A percentile compares a stretch with the other conserved stretches of the same genome.
Evolutionary conservation across 805 yeast species (phyloP).

Genomic region (Nakazawaea molendinolei): DNA sequence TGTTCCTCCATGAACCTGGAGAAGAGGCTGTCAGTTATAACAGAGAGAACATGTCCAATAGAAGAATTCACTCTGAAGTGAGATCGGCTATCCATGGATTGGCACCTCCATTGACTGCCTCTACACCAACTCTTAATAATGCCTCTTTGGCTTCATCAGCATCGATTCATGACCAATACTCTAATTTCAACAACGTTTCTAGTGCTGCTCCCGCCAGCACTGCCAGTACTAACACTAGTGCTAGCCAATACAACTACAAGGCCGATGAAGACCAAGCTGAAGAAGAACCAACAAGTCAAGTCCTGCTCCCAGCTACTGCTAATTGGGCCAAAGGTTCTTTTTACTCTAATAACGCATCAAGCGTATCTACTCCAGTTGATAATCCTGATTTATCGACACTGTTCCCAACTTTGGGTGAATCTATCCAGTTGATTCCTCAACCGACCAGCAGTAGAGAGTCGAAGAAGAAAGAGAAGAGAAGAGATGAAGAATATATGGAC

Average conservation of each 20-base stretch:
- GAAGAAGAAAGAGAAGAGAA: conserved; percentile 16
- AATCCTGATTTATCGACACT: conserved; percentile 30
- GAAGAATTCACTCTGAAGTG: conserved; percentile 33
- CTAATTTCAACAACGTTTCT: not conserved
- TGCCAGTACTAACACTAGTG: conserved; percentile 1
- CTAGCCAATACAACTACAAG: conserved; percentile 4
- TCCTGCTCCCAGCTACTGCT: conserved; percentile 56
- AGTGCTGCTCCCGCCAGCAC: not conserved
- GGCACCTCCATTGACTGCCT: conserved; percentile 22
- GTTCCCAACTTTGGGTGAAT: conserved; percentile 52
- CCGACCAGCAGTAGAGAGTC: conserved; percentile 20
- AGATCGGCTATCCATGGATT: conserved; percentile 29
- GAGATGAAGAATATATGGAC: conserved; percentile 1
- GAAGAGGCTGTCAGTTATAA: conserved; percentile 98
- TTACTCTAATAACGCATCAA: conserved; percentile 14
- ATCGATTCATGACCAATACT: conserved; percentile 5
- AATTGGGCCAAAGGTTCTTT: conserved; percentile 47
- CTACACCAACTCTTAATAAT: conserved; percentile 8
- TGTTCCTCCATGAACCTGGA: conserved; percentile 98
- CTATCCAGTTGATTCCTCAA: conserved; percentile 23
- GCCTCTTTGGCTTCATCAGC: conserved; percentile 14
- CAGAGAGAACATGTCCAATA: conserved; percentile 78
- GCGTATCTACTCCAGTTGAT: conserved; percentile 24
- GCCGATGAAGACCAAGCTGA: conserved; percentile 18
- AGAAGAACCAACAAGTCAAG: conserved; percentile 34